Percentiles rank a stretch among this genome's conserved stretches.
Evolutionary conservation across 1,284 basidiomycete species (phyloP).

Genomic region (Rhodofomes roseus): DNA sequence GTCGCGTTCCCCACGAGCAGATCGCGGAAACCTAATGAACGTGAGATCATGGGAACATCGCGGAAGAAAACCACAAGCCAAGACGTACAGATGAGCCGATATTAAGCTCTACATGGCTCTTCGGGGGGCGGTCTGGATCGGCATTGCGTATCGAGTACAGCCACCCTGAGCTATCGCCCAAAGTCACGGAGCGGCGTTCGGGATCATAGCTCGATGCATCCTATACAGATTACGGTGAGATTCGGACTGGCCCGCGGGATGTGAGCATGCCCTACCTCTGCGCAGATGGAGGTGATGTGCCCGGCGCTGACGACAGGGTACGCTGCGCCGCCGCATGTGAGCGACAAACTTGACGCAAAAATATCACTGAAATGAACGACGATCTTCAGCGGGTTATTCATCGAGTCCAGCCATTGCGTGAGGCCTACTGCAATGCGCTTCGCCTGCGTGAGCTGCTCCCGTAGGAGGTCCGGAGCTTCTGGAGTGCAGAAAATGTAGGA

Average conservation of each 20-base stretch:
- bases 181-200: neutral
- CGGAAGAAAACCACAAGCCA: slow-evolving; percentile 4
- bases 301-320: neutral
- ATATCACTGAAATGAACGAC: slow-evolving; percentile 3
- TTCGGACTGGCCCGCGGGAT: neutral
- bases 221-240: neutral
- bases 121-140: slow-evolving; percentile 5
- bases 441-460: neutral
- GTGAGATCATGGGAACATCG: neutral
- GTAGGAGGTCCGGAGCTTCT: neutral
- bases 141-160: slow-evolving; percentile 19
- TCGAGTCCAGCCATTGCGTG: neutral
- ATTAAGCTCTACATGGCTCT: slow-evolving; percentile 9
- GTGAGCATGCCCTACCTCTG: slow-evolving; percentile 1
- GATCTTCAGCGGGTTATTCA: neutral
- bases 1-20: slow-evolving; percentile 4
- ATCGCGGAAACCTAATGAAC: slow-evolving; percentile 7
- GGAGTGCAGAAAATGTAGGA: neutral
- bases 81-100: slow-evolving; percentile 19
- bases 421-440: neutral
- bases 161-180: slow-evolving; percentile 21
- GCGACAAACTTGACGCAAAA: slow-evolving; percentile 7
- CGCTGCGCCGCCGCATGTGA: neutral
- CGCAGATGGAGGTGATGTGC: slow-evolving; percentile 11
- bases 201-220: too few relatives aligned